These are phyloP conservation scores for Penicillium nucicola DNA, from an alignment of 495 filamentous ascomycete genomes.

Conservation along the genomic window DNA sequence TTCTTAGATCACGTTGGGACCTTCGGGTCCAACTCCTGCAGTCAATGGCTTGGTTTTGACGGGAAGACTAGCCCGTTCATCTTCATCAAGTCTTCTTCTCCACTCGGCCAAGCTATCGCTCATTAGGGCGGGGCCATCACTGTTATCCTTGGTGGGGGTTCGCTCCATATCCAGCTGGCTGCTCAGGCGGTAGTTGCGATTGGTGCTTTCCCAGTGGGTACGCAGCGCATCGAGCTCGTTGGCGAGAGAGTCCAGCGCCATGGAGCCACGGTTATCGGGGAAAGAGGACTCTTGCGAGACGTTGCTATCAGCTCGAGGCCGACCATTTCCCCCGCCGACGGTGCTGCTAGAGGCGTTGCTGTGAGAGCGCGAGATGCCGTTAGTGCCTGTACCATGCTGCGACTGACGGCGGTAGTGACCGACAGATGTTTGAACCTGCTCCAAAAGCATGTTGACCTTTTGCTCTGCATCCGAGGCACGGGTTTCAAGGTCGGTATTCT, in stretches of 20 bases:
- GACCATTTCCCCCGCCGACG: constrained; percentile 18
- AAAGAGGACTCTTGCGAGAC: constrained; percentile 61
- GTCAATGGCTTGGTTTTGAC: constrained; percentile 28
- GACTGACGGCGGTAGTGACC: constrained; percentile 90
- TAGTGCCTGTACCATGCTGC: constrained; percentile 43
- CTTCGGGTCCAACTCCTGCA: constrained; percentile 14
- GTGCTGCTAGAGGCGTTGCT: constrained; percentile 47
- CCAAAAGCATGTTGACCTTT: constrained; percentile 86
- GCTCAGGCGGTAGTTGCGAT: constrained; percentile 87
- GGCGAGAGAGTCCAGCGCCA: constrained; percentile 87
- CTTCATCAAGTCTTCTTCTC: constrained; percentile 68
- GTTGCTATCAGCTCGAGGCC: constrained; percentile 40
- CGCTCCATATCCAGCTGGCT: constrained; percentile 82
- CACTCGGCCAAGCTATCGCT: constrained; percentile 71
- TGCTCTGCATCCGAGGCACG: constrained; percentile 87
- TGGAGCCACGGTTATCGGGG: constrained; percentile 66
- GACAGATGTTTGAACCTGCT: constrained; percentile 90
- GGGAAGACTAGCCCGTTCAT: constrained; percentile 41
- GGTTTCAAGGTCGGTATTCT: constrained; percentile 74
- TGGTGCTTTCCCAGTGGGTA: constrained; percentile 91
- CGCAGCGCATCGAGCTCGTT: constrained; percentile 86
- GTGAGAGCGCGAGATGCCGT: constrained; percentile 41
- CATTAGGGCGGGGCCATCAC: constrained; percentile 45
- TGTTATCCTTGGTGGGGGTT: constrained; percentile 52
- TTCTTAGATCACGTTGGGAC: constrained; percentile 38